A percentile compares a stretch with the other conserved stretches of the same genome.
Conservation (phyloP, 139 green algal species). For the Zygnema cylindricum region DNA sequence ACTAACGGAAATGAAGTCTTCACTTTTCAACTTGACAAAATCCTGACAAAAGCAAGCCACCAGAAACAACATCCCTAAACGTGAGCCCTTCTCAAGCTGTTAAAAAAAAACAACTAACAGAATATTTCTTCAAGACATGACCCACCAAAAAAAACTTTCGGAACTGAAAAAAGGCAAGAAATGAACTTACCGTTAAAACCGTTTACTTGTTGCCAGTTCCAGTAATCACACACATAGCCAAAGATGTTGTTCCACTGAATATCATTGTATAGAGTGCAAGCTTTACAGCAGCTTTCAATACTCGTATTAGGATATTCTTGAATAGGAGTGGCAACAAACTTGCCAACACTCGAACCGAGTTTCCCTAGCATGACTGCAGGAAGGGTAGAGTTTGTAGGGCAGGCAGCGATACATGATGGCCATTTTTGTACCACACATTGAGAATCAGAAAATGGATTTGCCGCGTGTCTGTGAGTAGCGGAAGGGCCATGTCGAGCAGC, state of each 20-base stretch:
- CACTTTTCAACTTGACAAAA: too few species aligned
- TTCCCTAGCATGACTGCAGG: neutral
- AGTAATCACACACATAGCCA: neutral
- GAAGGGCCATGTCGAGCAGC: neutral
- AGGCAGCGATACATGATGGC: neutral
- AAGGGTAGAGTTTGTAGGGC: neutral
- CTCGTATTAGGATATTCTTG: neutral
- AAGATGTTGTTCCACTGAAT: slow-evolving; percentile 1
- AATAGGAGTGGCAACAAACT: neutral
- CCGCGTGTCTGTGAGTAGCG: neutral
- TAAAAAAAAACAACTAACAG: neutral
- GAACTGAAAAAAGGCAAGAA: neutral
- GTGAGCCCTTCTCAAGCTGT: too few species aligned
- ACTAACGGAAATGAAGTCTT: too few species aligned
- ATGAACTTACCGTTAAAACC: neutral
- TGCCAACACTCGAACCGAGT: neutral
- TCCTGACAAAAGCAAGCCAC: too few species aligned
- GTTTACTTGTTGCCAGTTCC: neutral
- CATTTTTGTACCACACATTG: neutral
- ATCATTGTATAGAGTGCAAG: neutral
- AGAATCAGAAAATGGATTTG: neutral
- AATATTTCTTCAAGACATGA: neutral
- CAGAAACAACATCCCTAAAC: too few species aligned
- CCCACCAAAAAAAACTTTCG: neutral
- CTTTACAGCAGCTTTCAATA: neutral